phyloP scores from a whole-genome alignment of 176 grass and related monocot genomes.

The Panicum miliaceum region DNA sequence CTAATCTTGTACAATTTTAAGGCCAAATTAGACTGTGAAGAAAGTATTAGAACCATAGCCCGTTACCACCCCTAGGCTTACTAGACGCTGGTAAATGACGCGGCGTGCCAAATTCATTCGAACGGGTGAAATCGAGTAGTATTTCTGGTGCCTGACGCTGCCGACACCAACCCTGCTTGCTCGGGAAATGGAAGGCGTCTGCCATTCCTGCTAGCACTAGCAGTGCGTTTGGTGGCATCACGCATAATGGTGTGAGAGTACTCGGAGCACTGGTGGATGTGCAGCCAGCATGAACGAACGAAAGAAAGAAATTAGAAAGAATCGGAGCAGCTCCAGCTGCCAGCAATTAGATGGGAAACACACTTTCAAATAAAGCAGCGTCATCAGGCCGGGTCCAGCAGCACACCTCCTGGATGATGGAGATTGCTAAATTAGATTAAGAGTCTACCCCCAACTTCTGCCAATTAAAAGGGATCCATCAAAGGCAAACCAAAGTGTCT shows the following conservation, averaged over 20 bases:
- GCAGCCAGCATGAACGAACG: not conserved
- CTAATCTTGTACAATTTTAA: too few species aligned
- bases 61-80: too few species aligned
- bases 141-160: not conserved
- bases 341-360: not conserved
- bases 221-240: conserved; percentile 24
- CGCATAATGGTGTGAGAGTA: conserved; percentile 20
- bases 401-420: not conserved
- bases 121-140: not conserved
- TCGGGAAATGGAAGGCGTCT: not conserved
- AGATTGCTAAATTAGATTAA: not conserved
- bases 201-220: not conserved
- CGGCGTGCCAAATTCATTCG: not conserved
- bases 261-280: not conserved
- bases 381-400: not conserved
- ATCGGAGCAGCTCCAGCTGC: not conserved
- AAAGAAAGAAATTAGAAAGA: not conserved
- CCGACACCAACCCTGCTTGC: too few species aligned
- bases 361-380: not conserved
- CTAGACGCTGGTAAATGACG: too few species aligned
- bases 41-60: too few species aligned
- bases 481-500: not conserved
- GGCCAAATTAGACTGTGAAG: too few species aligned
- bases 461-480: not conserved
- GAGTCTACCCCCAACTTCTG: too few species aligned